phyloP scores from a whole-genome alignment of 495 filamentous ascomycete species.

The Penicillium paradoxum region DNA sequence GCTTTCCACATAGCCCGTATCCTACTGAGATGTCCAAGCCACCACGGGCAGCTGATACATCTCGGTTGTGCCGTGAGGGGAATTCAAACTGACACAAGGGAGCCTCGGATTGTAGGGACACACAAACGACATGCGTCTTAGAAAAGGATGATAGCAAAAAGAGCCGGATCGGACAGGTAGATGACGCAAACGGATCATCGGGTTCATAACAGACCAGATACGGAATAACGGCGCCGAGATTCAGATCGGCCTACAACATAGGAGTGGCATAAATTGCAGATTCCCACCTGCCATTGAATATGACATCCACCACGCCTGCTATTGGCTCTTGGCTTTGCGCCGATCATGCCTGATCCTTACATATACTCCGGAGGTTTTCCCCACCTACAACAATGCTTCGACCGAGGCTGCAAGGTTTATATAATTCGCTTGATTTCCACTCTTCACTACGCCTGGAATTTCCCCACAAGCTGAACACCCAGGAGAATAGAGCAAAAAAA shows the following conservation, averaged over 20 bases:
- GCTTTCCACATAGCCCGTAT: background rate
- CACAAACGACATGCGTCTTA: too few species aligned
- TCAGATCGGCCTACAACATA: background rate
- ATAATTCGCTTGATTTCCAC: background rate
- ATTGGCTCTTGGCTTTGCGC: slow-evolving; percentile 15
- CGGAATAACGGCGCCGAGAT: slow-evolving; percentile 5
- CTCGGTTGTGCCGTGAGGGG: background rate
- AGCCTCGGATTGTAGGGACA: too few species aligned
- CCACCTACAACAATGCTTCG: background rate
- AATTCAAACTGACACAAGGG: too few species aligned
- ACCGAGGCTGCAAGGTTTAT: background rate
- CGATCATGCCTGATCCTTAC: slow-evolving; percentile 4
- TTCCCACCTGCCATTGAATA: slow-evolving; percentile 6
- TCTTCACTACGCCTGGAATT: background rate
- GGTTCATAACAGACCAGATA: background rate
- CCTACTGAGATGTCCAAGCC: background rate
- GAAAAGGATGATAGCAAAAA: too few species aligned
- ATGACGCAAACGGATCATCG: background rate
- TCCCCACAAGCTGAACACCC: background rate
- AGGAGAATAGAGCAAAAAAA: background rate
- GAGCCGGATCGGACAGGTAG: background rate
- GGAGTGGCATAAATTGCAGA: slow-evolving; percentile 8
- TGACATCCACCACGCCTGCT: slow-evolving; percentile 7
- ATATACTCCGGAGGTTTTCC: background rate
- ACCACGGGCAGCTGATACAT: background rate